Base-by-base conservation (phyloP, 2,329 filamentous ascomycete species). In the Emmonsia crescens region DNA sequence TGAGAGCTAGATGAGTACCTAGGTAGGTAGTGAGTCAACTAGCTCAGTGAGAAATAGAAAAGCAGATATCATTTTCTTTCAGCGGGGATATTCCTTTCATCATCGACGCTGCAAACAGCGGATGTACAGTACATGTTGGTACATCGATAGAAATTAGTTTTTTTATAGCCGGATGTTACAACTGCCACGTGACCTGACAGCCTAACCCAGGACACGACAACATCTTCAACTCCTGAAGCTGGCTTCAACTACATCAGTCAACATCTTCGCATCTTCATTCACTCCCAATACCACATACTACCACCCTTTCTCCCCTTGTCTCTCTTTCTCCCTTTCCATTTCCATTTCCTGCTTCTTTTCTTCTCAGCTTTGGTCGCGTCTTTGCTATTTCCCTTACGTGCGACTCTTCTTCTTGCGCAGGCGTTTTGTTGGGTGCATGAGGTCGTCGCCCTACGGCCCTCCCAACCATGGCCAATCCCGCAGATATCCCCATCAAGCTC, bases 401-500 rank as follows among this genome's bases (percentile, higher is more conserved):
- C 46, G 33, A 42, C 21, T 48, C 66, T 63, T 64, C 68, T 71
- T 69, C 27, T 74, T 70, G 67, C 69, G 68, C 67, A 73, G 74
- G 72, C 72, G 75, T 74, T 66, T 64, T 65, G 72, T 55, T 70
- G 64, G 72, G 72, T 72, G 74, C 70, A 75, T 76, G 70, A 75
- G 74, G 75, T 75, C 73, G 71, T 72, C 64, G 61, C 59, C 61
- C 68, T 70, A 67, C 73, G 72, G 72, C 74, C 71, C 71, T 73
- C 64, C 72, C 75, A 77, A 78, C 73, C 75, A 80, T 80, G 78
- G 78, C 77, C 49, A 52, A 72, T 84, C 86, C 78, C 82, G 19
- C 49, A 52, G 52, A 55, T 24, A 55, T 95, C 74, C 91, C 89
- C 73, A 96, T 96, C 80, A 91, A 91, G 82, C 95, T 96, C 79